A percentile compares a stretch with the other conserved stretches of the same genome.
phyloP scores from a whole-genome alignment of 164 flowering plant species.

The Protea cynaroides region DNA sequence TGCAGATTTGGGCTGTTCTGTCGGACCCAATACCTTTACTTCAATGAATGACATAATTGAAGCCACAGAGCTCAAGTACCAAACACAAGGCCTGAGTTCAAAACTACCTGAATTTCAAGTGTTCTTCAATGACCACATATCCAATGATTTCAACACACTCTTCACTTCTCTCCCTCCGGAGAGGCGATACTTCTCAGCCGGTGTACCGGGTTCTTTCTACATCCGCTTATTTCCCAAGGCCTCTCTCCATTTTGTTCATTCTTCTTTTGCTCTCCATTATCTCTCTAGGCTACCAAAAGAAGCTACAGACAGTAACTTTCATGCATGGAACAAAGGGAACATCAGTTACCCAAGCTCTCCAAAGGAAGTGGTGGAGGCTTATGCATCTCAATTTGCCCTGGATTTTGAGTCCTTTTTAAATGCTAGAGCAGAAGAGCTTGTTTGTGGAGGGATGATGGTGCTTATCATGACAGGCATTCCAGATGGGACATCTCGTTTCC shows the following conservation, averaged over 20 bases:
- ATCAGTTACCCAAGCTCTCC: no score
- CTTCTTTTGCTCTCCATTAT: not conserved
- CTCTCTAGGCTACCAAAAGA: not conserved
- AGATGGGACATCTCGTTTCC: no score
- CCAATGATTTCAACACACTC: not conserved
- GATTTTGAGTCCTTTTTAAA: no score
- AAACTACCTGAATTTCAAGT: not conserved
- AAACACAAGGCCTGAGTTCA: not conserved
- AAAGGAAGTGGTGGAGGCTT: no score
- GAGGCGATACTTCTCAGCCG: not conserved
- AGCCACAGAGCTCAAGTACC: not conserved
- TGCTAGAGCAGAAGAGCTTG: no score
- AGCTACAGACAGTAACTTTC: not conserved
- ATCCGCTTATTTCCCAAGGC: not conserved
- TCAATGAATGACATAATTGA: not conserved
- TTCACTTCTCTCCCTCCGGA: not conserved
- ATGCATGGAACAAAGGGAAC: not conserved
- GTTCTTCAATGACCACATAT: not conserved
- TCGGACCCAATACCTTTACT: not conserved
- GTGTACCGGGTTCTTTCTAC: not conserved
- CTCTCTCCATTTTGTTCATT: not conserved
- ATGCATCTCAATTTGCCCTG: no score
- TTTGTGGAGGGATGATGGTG: no score
- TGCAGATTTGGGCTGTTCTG: not conserved
- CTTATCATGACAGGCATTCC: no score